Percentiles rank a stretch among this genome's conserved stretches.
Conservation (phyloP, 805 yeast species). For the Sporopachydermia quercuum region DNA sequence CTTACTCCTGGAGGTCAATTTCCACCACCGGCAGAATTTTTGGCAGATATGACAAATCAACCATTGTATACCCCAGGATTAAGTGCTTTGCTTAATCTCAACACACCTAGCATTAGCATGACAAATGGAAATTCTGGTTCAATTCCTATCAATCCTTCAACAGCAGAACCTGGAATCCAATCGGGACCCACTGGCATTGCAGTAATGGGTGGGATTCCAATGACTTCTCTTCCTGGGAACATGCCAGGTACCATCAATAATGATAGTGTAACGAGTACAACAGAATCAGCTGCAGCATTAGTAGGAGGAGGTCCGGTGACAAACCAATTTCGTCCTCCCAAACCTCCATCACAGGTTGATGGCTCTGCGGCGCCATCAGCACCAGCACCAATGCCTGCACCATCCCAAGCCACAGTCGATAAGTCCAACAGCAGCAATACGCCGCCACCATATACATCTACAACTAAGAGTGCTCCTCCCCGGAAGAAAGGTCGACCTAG, state of each 20-base stretch:
- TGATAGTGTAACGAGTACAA: not conserved
- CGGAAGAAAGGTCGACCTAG: not conserved
- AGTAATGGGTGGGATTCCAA: not conserved
- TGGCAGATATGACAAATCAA: not conserved
- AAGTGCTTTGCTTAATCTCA: not conserved
- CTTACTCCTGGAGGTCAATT: constrained; percentile 35
- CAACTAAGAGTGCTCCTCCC: too few relatives aligned
- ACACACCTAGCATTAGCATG: not conserved
- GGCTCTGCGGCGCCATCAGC: not conserved
- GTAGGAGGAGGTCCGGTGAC: too few relatives aligned
- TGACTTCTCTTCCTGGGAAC: not conserved
- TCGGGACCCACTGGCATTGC: not conserved
- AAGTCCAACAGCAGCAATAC: too few relatives aligned
- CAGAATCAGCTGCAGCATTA: not conserved
- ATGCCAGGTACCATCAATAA: not conserved
- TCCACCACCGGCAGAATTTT: not conserved
- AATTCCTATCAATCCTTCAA: not conserved
- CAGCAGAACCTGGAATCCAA: not conserved
- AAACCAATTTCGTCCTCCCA: too few relatives aligned
- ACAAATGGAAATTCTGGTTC: not conserved
- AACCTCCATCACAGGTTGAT: not conserved
- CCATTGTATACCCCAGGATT: not conserved
- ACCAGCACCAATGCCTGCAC: not conserved
- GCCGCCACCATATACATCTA: too few relatives aligned
- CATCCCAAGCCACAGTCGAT: not conserved